Conservation (phyloP, 768 basidiomycete genomes). For the Tulasnella calospora region DNA sequence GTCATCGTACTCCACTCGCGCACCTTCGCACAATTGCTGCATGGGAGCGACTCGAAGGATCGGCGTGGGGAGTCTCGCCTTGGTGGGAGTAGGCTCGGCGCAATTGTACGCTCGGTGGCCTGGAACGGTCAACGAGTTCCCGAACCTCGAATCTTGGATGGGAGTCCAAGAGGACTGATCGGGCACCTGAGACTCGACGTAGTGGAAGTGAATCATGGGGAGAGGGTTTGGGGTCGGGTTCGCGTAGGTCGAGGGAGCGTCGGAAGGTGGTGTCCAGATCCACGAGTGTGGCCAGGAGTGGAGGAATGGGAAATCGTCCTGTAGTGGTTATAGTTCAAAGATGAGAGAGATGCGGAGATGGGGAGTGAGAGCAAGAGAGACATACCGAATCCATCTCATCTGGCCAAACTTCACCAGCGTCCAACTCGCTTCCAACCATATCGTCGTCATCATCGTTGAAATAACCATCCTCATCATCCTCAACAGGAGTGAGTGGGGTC, state of each 20-base stretch:
- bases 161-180: slow-evolving; percentile 19
- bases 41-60: neutral
- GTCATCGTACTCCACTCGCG: neutral
- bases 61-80: too few species aligned
- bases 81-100: neutral
- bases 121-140: slow-evolving; percentile 4
- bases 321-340: neutral
- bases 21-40: neutral
- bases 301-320: slow-evolving; percentile 22
- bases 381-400: slow-evolving; percentile 25
- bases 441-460: slow-evolving; percentile 1
- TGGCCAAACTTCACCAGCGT: slow-evolving; percentile 9
- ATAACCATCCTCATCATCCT: neutral
- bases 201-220: slow-evolving; percentile 17
- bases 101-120: slow-evolving; percentile 15
- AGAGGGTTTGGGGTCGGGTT: neutral
- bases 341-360: neutral
- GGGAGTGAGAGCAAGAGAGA: neutral
- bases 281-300: slow-evolving; percentile 24
- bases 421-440: neutral
- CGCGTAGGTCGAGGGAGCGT: neutral
- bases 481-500: neutral
- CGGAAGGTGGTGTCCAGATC: slow-evolving; percentile 15
- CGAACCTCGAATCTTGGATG: slow-evolving; percentile 16
- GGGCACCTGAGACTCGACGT: slow-evolving; percentile 17